Evolutionary conservation across 495 filamentous ascomycete genomes (phyloP), one percentile per base, ranked within the genome.

Genomic region (Hypoxylon intermedium): DNA sequence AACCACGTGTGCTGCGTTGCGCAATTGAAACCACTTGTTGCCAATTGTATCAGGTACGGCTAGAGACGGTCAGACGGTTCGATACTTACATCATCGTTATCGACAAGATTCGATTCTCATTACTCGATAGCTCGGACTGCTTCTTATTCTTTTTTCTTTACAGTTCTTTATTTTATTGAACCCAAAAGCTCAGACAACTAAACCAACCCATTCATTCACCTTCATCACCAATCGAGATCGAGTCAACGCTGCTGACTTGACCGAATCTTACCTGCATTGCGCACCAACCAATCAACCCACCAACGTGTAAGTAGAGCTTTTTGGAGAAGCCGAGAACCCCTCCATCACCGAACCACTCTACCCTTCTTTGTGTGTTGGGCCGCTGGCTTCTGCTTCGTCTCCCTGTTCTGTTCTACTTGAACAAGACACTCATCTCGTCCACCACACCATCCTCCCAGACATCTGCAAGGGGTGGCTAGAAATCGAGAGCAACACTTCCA

Each of bases 1-100:
- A 37, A 55, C 36, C 26, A 46, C 46, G 20, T 37, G 20, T 38
- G 21, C 34, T 57, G 28, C 41, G 24, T 43, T 48, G 45, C 37
- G 24, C 45, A 58, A 23, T 53, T 12, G 34, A 45, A 41, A 48
- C 34, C 11, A 18, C 18, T 41, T 41, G 36, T 53, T 58, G 31
- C 54, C 43, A 53, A 45, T 53, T 31, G 49, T 19, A 44, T 58
- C n/a, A n/a, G n/a, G n/a, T 42, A 63, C 41, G 42, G 48, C 43
- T 58, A 52, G 58, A 43, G n/a, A n/a, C n/a, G n/a, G n/a, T n/a
- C n/a, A n/a, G n/a, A 23, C 53, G 5, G 47, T 43, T 30, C 20
- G 30, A 63, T 42, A 18, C 58, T 64, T 64, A 64, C 60, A 64
- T 64, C 53, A 58, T 64, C 54, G 31, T 56, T 58, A 54, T 52